Percentiles rank a stretch among this genome's conserved stretches.
Evolutionary conservation across 2,329 filamentous ascomycete genomes (phyloP).

Genomic region (Cadophora sp.): DNA sequence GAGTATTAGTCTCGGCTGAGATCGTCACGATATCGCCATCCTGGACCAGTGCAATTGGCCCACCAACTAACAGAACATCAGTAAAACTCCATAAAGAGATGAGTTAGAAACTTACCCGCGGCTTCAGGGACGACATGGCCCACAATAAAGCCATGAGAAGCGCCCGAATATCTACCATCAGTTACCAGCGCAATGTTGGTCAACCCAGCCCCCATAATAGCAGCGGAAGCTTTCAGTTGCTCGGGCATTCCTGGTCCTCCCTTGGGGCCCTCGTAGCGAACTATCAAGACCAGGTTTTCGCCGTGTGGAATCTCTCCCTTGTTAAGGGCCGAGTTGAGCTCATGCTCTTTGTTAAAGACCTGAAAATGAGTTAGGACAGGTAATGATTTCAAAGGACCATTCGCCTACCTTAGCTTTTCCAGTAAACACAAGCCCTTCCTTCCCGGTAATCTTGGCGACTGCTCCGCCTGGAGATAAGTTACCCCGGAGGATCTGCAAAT

Average conservation of each 20-base stretch:
- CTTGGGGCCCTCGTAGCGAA: conserved; percentile 92
- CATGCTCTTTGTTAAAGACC: conserved; percentile 86
- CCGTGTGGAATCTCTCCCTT: conserved; percentile 70
- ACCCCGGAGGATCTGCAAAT: conserved; percentile 86
- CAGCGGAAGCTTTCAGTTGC: conserved; percentile 85
- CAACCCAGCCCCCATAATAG: conserved; percentile 90
- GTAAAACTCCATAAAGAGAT: background rate
- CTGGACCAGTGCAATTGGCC: conserved; percentile 82
- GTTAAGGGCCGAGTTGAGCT: conserved; percentile 77
- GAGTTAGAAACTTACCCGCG: conserved; percentile 50
- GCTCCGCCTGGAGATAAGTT: conserved; percentile 89
- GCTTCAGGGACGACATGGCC: conserved; percentile 94
- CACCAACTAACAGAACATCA: conserved; percentile 62
- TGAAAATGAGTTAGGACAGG: background rate
- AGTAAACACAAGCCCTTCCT: conserved; percentile 84
- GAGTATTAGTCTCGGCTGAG: conserved; percentile 76
- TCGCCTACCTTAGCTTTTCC: conserved; percentile 67
- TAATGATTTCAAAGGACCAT: background rate
- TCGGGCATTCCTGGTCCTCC: conserved; percentile 97
- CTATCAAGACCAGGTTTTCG: conserved; percentile 87
- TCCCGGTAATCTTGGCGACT: conserved; percentile 96
- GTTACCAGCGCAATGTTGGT: conserved; percentile 91
- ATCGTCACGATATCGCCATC: conserved; percentile 88
- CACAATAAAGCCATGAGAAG: conserved; percentile 83
- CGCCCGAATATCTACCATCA: conserved; percentile 85